Evolutionary conservation across 1,284 basidiomycete genomes (phyloP), one percentile per base, ranked within the genome.

Genomic region (Papiliotrema terrestris): DNA sequence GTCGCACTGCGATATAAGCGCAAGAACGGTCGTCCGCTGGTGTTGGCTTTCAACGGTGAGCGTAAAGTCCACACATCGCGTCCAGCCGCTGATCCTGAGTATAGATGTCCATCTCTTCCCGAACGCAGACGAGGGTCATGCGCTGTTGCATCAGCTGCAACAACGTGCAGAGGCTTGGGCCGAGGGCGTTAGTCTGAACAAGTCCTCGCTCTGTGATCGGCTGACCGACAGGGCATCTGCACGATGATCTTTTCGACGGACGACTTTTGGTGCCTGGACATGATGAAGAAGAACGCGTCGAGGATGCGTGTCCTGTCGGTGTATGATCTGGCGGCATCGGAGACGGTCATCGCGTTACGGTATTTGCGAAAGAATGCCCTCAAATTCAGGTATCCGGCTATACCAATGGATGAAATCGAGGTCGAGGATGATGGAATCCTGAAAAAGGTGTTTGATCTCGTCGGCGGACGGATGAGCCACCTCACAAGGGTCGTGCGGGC

Each of bases 91-190:
- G 45, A 52, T 41, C 51, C 48, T 59, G 52, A 58, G 48, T 17
- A 11, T 48, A 78, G 76, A 83, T 60, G 71, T 91, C 2, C 90
- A 92, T 61, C 83, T 84, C 62, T 86, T 91, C 75, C 83, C 86
- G 44, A 88, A 90, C 62, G 83, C 89, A 58, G 86, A 87, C n/a
- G 84, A 84, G 25, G 90, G 89, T 0, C 80, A 82, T 57, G 83
- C 86, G 32, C 81, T 92, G 73, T 77, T 94, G 9, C 78, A 91
- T 59, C 89, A 91, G 68, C 80, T 92, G 17, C 91, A 92, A 69
- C 88, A 89, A 67, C 82, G 85, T 45, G 90, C 89, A 4, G 90
- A 92, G 71, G 78, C 84, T 11, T 93, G 91, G 89, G 85, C 87
- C 1, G 86, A 87, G 84, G 85, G 73, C 81, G 89, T 87, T 63